A percentile compares a stretch with the other conserved stretches of the same genome.
Conservation (phyloP, 208 protist species). For the Phytomonas sp. region DNA sequence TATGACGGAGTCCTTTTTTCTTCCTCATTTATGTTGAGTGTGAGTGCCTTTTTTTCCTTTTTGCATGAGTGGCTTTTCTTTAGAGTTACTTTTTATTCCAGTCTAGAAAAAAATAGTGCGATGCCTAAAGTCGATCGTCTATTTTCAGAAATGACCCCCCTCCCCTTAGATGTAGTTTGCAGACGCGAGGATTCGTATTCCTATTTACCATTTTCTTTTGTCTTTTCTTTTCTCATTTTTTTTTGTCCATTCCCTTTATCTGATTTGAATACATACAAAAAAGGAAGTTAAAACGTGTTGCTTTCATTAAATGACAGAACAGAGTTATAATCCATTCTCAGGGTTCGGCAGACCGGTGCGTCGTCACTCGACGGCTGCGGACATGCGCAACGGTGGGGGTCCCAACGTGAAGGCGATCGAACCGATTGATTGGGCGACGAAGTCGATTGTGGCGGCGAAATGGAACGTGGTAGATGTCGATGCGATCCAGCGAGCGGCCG, state of each 20-base stretch:
- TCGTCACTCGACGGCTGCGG: slow-evolving; percentile 7
- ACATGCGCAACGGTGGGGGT: slow-evolving; percentile 5
- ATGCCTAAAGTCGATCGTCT: too few species aligned
- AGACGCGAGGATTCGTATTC: too few species aligned
- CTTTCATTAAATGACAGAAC: slow-evolving; percentile 9
- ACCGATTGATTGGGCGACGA: slow-evolving; percentile 60
- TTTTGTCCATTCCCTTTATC: slow-evolving; percentile 8
- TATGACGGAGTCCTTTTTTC: too few species aligned
- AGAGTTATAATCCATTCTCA: slow-evolving; percentile 76
- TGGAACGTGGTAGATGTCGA: slow-evolving; percentile 77
- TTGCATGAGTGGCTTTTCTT: too few species aligned
- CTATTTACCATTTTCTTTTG: too few species aligned
- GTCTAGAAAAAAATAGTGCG: too few species aligned
- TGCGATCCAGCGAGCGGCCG: slow-evolving; percentile 43
- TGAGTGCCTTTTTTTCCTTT: too few species aligned
- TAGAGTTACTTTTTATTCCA: too few species aligned
- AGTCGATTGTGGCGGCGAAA: slow-evolving; percentile 49
- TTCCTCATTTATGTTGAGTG: too few species aligned
- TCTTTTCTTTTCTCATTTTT: too few species aligned
- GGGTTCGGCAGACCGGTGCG: slow-evolving; percentile 26
- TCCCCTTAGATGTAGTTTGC: too few species aligned
- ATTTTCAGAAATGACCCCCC: too few species aligned
- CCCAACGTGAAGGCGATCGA: slow-evolving; percentile 26
- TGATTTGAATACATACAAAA: background rate
- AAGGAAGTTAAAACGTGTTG: slow-evolving; percentile 3